Conservation (phyloP, 371 early-diverging fungal species). For the Circinella umbellata region DNA sequence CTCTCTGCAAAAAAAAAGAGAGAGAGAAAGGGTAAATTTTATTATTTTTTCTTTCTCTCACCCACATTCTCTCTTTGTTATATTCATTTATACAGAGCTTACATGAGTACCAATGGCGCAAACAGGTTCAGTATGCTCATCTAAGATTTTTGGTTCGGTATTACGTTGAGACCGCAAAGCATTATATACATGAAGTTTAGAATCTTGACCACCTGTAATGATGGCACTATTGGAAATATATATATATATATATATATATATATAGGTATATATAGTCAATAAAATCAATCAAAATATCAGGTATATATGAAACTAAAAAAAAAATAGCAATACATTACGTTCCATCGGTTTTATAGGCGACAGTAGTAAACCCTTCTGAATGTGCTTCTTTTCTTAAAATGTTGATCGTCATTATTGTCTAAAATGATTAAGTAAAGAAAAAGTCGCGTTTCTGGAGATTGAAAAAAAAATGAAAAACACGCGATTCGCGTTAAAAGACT, state of each 20-base stretch:
- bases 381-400: slow-evolving; percentile 12
- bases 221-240: slow-evolving; percentile 6
- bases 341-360: slow-evolving; percentile 11
- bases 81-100: background rate
- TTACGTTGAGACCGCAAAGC: slow-evolving; percentile 7
- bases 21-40: background rate
- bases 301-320: too few relatives aligned
- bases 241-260: background rate
- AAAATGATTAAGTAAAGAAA: background rate
- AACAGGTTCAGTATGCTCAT: slow-evolving; percentile 17
- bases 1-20: slow-evolving; percentile 20
- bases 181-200: slow-evolving; percentile 15
- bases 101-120: slow-evolving; percentile 18
- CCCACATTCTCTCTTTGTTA: too few relatives aligned
- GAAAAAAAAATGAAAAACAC: background rate
- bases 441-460: slow-evolving; percentile 4
- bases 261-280: background rate
- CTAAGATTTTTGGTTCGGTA: background rate
- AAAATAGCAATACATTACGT: background rate
- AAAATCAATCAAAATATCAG: too few relatives aligned
- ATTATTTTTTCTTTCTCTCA: too few relatives aligned
- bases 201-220: slow-evolving; percentile 21
- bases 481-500: background rate
- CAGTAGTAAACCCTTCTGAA: slow-evolving; percentile 16
- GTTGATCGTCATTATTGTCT: slow-evolving; percentile 6